phyloP scores from a whole-genome alignment of 2,329 filamentous ascomycete species.

The Colletotrichum tofieldiae region DNA sequence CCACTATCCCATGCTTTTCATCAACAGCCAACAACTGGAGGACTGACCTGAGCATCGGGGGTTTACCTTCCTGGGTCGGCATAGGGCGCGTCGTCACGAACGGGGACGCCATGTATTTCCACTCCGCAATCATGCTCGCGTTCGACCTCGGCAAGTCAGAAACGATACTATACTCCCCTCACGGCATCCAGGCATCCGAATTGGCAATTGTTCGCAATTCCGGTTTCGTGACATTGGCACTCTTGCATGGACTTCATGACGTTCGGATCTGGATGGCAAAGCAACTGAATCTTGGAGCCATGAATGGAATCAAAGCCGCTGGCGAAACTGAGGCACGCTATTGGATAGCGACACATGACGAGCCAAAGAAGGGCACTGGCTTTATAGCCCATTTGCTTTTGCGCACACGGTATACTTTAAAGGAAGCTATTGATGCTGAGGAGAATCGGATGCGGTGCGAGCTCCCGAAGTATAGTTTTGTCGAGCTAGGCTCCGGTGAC shows the following conservation, averaged over 20 bases:
- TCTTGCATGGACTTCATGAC: slow-evolving; percentile 77
- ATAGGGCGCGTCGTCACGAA: slow-evolving; percentile 70
- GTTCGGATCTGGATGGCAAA: slow-evolving; percentile 65
- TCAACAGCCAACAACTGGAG: slow-evolving; percentile 47
- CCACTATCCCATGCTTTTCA: slow-evolving; percentile 64
- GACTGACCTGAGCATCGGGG: slow-evolving; percentile 40
- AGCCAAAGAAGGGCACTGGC: slow-evolving; percentile 72
- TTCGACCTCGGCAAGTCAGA: slow-evolving; percentile 58
- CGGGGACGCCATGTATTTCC: slow-evolving; percentile 72
- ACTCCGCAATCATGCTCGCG: slow-evolving; percentile 72
- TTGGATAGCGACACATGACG: slow-evolving; percentile 78
- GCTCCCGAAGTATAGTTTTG: slow-evolving; percentile 62
- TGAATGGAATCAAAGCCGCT: slow-evolving; percentile 73
- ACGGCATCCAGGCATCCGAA: slow-evolving; percentile 49
- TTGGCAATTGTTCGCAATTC: slow-evolving; percentile 61
- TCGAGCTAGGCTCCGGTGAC: slow-evolving; percentile 71
- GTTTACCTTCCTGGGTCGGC: slow-evolving; percentile 73
- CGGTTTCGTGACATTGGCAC: slow-evolving; percentile 66
- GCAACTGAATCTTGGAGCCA: slow-evolving; percentile 75
- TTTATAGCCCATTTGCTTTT: slow-evolving; percentile 68
- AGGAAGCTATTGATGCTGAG: slow-evolving; percentile 59
- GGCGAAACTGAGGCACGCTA: slow-evolving; percentile 68
- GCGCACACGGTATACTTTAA: slow-evolving; percentile 60
- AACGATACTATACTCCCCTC: slow-evolving; percentile 40
- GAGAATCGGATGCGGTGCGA: slow-evolving; percentile 48